These are phyloP conservation scores for Fonsecaea pedrosoi DNA, from an alignment of 2,329 filamentous ascomycete species.

Conservation along the genomic window DNA sequence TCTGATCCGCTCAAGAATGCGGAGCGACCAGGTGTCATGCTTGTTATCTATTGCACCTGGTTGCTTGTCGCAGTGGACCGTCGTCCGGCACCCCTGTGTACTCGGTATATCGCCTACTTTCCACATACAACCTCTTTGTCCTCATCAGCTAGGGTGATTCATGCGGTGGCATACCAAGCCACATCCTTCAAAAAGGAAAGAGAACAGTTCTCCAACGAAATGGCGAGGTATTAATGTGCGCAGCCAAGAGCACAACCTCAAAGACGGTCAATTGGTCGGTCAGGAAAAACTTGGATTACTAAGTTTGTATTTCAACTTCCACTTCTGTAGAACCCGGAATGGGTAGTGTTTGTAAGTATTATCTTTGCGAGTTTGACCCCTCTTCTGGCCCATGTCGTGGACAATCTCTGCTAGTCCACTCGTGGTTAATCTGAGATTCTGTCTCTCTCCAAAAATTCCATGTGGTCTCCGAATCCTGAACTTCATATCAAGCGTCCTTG, in stretches of 20 bases:
- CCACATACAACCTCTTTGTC: background rate
- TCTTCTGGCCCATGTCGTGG: background rate
- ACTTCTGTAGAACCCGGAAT: slow-evolving; percentile 9
- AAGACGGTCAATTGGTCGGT: slow-evolving; percentile 6
- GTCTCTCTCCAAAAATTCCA: background rate
- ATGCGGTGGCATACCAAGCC: background rate
- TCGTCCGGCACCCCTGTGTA: background rate
- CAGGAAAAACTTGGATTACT: slow-evolving; percentile 13
- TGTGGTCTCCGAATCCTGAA: slow-evolving; percentile 11
- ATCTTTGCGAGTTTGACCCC: slow-evolving; percentile 13
- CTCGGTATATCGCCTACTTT: background rate
- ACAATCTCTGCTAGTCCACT: slow-evolving; percentile 3
- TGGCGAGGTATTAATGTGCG: slow-evolving; percentile 3
- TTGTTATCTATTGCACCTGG: background rate
- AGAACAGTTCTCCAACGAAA: background rate
- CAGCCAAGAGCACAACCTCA: slow-evolving; percentile 1
- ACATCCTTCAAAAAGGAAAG: background rate
- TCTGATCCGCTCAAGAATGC: background rate
- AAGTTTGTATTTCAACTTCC: background rate
- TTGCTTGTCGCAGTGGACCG: background rate
- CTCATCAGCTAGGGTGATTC: background rate
- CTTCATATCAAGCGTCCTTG: slow-evolving; percentile 10
- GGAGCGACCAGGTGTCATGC: background rate
- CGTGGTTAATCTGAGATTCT: background rate
- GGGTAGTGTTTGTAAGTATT: slow-evolving; percentile 16